These are phyloP conservation scores for Chloris gayana DNA, from an alignment of 176 grass and related monocot genomes.

Conservation along the genomic window DNA sequence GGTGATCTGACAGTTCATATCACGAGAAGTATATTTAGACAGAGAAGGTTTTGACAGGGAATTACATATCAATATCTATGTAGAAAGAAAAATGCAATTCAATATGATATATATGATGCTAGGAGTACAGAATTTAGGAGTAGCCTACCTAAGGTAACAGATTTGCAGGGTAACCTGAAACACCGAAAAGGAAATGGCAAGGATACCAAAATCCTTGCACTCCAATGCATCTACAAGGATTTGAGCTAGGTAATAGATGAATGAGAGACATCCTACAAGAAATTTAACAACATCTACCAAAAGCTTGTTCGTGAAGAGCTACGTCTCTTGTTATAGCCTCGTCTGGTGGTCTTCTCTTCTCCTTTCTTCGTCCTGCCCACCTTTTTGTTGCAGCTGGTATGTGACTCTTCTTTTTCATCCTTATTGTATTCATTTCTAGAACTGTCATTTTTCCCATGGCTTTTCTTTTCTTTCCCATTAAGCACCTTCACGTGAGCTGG, in stretches of 20 bases:
- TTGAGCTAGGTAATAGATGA: conserved; percentile 28
- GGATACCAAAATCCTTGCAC: conserved; percentile 26
- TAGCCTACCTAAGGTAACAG: neutral
- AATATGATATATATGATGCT: conserved; percentile 30
- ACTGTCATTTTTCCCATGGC: conserved; percentile 25
- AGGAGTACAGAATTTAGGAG: too few species aligned
- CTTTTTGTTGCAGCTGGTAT: conserved; percentile 50
- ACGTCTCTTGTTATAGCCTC: conserved; percentile 46
- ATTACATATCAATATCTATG: conserved; percentile 24
- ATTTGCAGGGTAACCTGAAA: conserved; percentile 21
- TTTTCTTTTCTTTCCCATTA: conserved; percentile 46
- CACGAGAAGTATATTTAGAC: conserved; percentile 8
- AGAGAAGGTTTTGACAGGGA: neutral
- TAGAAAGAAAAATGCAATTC: conserved; percentile 32
- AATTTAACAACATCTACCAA: conserved; percentile 41
- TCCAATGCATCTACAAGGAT: conserved; percentile 19
- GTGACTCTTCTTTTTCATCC: conserved; percentile 20
- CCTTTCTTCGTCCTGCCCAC: conserved; percentile 47
- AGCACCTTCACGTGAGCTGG: conserved; percentile 47
- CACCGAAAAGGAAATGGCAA: conserved; percentile 27
- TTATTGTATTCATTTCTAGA: conserved; percentile 18
- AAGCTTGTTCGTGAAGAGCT: conserved; percentile 53
- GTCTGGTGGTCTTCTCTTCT: conserved; percentile 43
- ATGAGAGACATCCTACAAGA: conserved; percentile 26
- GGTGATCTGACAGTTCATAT: conserved; percentile 1